A percentile compares a stretch with the other conserved stretches of the same genome.
Conservation (phyloP, 1,139 yeast genomes). For the Groenewaldozyma auringiensis region DNA sequence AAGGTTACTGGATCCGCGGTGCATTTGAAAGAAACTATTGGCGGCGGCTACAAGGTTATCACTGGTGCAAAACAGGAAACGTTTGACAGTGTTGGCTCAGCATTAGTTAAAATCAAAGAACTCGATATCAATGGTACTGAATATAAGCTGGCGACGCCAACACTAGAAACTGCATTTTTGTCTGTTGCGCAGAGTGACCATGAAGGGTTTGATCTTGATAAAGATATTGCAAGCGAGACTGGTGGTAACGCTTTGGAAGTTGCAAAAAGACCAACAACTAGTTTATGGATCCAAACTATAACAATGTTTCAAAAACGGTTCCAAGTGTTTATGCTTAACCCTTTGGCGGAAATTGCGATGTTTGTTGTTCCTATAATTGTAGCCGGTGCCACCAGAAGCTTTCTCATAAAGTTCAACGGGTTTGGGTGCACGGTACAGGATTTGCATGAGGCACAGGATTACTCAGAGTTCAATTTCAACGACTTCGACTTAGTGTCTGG, state of each 20-base stretch:
- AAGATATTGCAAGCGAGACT: constrained; percentile 3
- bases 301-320: constrained; percentile 29
- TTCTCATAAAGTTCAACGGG: constrained; percentile 21
- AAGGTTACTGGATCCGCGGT: constrained; percentile 30
- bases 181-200: constrained; percentile 30
- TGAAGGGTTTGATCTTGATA: constrained; percentile 17
- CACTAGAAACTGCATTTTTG: constrained; percentile 32
- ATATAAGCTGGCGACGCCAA: constrained; percentile 30
- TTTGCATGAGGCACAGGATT: constrained; percentile 18
- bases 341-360: constrained; percentile 25
- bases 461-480: constrained; percentile 13
- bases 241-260: constrained; percentile 10
- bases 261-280: constrained; percentile 15
- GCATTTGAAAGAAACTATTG: constrained; percentile 28
- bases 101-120: constrained; percentile 14
- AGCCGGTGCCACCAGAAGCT: constrained; percentile 25
- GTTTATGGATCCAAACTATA: constrained; percentile 21
- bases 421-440: constrained; percentile 20
- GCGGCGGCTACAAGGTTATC: constrained; percentile 28
- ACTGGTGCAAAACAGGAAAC: constrained; percentile 23
- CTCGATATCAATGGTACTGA: constrained; percentile 19
- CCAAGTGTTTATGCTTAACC: constrained; percentile 25
- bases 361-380: constrained; percentile 28
- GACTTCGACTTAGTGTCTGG: constrained; percentile 16
- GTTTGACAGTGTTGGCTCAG: constrained; percentile 16